These are phyloP conservation scores for Cicer cuneatum DNA, from an alignment of 306 rosid species.

Conservation along the genomic window DNA sequence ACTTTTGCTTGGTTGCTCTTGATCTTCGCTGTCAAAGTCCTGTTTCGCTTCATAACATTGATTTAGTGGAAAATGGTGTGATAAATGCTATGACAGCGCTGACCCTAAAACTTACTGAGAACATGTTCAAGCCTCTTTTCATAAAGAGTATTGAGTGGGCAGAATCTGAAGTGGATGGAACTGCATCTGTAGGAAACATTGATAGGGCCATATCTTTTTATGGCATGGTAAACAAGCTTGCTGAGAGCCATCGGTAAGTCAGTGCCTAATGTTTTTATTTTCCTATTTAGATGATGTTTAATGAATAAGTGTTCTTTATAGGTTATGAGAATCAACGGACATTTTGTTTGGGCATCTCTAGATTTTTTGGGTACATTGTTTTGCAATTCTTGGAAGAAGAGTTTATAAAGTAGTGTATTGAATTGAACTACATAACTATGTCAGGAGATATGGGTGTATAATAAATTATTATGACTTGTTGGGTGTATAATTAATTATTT, in stretches of 20 bases:
- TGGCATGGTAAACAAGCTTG: conserved; percentile 80
- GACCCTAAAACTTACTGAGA: conserved; percentile 88
- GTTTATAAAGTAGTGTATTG: conserved; percentile 6
- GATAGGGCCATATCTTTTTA: conserved; percentile 88
- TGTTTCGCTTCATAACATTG: conserved; percentile 62
- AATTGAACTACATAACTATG: conserved; percentile 6
- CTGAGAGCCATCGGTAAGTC: conserved; percentile 84
- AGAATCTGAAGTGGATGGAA: conserved; percentile 65
- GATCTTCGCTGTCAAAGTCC: conserved; percentile 78
- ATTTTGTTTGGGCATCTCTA: conserved; percentile 1
- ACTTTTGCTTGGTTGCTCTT: conserved; percentile 78
- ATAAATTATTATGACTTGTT: no score
- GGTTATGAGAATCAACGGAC: neutral
- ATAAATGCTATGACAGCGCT: conserved; percentile 62
- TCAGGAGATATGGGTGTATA: neutral
- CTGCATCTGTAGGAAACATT: conserved; percentile 53
- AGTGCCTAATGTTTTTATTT: neutral
- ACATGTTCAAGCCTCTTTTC: conserved; percentile 86
- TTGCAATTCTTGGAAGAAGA: conserved; percentile 22
- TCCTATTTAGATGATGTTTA: conserved; percentile 13
- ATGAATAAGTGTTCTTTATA: conserved; percentile 8
- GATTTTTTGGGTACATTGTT: conserved; percentile 5
- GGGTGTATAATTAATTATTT: no score
- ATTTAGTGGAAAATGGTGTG: conserved; percentile 70
- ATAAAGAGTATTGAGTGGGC: conserved; percentile 92